Percentiles rank a stretch among this genome's conserved stretches.
Conservation (phyloP, 2,329 filamentous ascomycete genomes). For the Stagonosporopsis cucurbitacearum region DNA sequence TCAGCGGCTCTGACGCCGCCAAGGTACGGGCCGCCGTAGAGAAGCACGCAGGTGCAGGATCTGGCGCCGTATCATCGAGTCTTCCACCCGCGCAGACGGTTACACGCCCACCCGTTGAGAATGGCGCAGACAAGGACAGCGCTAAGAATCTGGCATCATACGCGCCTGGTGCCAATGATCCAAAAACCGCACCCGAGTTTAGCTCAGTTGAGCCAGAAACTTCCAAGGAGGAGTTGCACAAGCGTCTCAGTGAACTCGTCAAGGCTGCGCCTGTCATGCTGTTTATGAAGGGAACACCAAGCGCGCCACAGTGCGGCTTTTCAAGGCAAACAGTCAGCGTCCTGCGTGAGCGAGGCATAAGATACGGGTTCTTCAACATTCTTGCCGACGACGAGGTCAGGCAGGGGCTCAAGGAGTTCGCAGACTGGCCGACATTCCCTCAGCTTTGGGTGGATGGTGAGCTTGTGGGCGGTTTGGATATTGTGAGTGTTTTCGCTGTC, state of each 20-base stretch:
- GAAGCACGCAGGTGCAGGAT: conserved; percentile 68
- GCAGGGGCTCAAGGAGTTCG: conserved; percentile 94
- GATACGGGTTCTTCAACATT: conserved; percentile 99
- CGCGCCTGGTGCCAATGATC: conserved; percentile 52
- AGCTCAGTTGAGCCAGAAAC: conserved; percentile 51
- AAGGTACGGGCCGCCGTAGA: conserved; percentile 88
- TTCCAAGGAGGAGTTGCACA: conserved; percentile 82
- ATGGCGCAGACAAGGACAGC: conserved; percentile 39
- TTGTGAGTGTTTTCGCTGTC: conserved; percentile 69
- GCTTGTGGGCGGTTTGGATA: conserved; percentile 91
- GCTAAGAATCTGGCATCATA: conserved; percentile 54
- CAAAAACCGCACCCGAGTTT: conserved; percentile 56
- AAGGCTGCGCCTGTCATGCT: conserved; percentile 98
- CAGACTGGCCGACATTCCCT: conserved; percentile 98
- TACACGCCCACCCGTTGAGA: conserved; percentile 53
- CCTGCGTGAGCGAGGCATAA: conserved; percentile 85
- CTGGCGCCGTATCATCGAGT: conserved; percentile 46
- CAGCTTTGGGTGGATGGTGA: conserved; percentile 93
- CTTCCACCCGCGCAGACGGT: conserved; percentile 53
- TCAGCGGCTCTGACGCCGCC: conserved; percentile 87
- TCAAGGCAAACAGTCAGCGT: conserved; percentile 87
- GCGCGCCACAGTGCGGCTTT: conserved; percentile 88
- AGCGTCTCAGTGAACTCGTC: conserved; percentile 81
- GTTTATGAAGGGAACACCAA: conserved; percentile 97
- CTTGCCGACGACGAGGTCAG: conserved; percentile 95